These are phyloP conservation scores for Botrytis pseudocinerea DNA, from an alignment of 2,329 filamentous ascomycete genomes.

Conservation along the genomic window DNA sequence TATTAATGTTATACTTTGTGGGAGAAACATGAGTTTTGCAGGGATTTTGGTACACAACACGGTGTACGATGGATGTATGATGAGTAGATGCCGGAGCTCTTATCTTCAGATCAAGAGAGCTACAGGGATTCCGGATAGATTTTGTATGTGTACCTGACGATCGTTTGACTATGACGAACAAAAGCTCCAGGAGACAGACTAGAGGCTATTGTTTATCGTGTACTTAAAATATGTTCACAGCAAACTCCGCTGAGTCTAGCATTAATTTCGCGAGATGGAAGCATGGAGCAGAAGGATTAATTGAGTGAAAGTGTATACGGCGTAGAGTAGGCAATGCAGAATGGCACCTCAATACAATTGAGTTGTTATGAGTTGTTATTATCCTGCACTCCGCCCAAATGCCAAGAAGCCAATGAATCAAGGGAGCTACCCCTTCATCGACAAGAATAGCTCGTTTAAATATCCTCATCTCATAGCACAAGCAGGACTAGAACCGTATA, in stretches of 20 bases:
- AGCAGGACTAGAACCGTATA: neutral
- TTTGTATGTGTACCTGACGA: constrained; percentile 1
- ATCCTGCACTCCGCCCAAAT: neutral
- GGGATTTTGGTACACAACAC: neutral
- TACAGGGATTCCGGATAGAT: neutral
- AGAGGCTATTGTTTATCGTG: neutral
- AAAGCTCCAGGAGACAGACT: neutral
- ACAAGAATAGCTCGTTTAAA: constrained; percentile 3
- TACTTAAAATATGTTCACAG: neutral
- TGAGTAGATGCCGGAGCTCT: neutral
- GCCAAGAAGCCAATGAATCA: neutral
- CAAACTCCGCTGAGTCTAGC: neutral
- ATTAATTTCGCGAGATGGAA: neutral
- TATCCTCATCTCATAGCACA: neutral
- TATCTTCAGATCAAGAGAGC: neutral
- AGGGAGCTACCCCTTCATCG: neutral
- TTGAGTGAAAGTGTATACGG: neutral
- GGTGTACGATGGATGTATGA: neutral
- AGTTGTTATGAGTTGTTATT: neutral
- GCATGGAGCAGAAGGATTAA: neutral
- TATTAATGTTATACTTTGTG: neutral
- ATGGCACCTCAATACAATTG: neutral
- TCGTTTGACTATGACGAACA: neutral
- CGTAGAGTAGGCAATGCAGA: neutral
- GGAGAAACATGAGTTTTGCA: neutral